Percentiles rank a stretch among this genome's conserved stretches.
Evolutionary conservation across 352 stramenopile genomes (phyloP).

Genomic region (Phytopythium montanum): DNA sequence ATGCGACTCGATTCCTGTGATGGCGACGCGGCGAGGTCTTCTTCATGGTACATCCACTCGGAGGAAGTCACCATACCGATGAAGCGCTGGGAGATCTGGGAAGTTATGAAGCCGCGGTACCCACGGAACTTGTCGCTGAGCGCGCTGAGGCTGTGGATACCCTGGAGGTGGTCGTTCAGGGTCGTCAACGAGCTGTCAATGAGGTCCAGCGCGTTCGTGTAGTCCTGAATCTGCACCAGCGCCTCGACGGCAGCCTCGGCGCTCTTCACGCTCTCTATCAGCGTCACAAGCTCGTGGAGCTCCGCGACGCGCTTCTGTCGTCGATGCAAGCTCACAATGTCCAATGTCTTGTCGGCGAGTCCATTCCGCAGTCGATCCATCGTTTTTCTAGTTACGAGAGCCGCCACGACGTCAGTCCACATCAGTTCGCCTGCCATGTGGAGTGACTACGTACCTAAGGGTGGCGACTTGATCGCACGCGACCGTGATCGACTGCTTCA

Average conservation of each 20-base stretch:
- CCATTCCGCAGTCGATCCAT: constrained; percentile 81
- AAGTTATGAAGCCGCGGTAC: constrained; percentile 67
- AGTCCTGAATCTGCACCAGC: constrained; percentile 83
- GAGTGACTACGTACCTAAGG: constrained; percentile 41
- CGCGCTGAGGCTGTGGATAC: constrained; percentile 69
- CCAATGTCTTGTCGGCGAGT: constrained; percentile 79
- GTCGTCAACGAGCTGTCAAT: constrained; percentile 73
- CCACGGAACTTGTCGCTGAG: constrained; percentile 74
- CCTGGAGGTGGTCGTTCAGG: constrained; percentile 66
- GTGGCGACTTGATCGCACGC: constrained; percentile 81
- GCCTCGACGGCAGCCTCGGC: constrained; percentile 78
- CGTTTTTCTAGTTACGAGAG: constrained; percentile 39
- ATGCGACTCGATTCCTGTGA: neutral
- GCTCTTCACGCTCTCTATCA: constrained; percentile 85
- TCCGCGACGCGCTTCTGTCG: constrained; percentile 79
- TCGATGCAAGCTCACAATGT: constrained; percentile 84
- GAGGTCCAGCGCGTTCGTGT: constrained; percentile 69
- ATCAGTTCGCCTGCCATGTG: neutral
- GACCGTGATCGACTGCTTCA: constrained; percentile 76
- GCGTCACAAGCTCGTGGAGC: constrained; percentile 75
- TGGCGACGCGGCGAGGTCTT: constrained; percentile 16
- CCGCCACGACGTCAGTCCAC: neutral
- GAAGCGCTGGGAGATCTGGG: constrained; percentile 78
- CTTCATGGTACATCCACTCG: constrained; percentile 78
- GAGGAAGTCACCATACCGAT: constrained; percentile 76